Percentiles rank a stretch among this genome's conserved stretches.
These are phyloP conservation scores for Blechomonas ayalai DNA, from an alignment of 208 protist genomes.

Conservation along the genomic window DNA sequence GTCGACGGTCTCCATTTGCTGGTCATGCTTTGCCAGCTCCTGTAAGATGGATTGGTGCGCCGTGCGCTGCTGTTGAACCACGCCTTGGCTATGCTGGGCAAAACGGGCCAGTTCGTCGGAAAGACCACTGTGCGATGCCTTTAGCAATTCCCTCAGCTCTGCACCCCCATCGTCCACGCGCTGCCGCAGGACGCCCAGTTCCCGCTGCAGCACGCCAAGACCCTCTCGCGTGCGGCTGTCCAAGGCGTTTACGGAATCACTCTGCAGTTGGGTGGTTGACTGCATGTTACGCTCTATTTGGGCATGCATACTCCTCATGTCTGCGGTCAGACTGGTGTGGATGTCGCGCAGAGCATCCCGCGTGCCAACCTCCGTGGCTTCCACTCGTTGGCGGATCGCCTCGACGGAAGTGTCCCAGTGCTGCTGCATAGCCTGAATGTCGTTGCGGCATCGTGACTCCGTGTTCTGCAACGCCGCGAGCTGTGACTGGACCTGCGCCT, in stretches of 20 bases:
- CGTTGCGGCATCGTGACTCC: constrained; percentile 34
- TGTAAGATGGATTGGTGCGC: constrained; percentile 60
- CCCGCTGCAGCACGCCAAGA: constrained; percentile 31
- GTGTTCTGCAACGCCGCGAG: constrained; percentile 31
- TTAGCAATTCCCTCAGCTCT: constrained; percentile 23
- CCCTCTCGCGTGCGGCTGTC: constrained; percentile 49
- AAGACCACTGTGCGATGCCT: constrained; percentile 37
- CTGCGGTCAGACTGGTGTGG: constrained; percentile 32
- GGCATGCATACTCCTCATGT: constrained; percentile 24
- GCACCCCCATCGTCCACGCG: constrained; percentile 29
- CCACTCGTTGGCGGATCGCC: constrained; percentile 32
- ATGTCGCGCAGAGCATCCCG: constrained; percentile 50
- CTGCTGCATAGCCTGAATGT: constrained; percentile 49
- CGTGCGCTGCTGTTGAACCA: constrained; percentile 35
- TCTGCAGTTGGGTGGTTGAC: constrained; percentile 16
- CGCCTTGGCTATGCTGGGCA: constrained; percentile 48
- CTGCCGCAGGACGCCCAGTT: constrained; percentile 26
- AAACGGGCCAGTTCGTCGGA: constrained; percentile 46
- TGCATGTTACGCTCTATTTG: constrained; percentile 27
- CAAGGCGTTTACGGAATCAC: constrained; percentile 32
- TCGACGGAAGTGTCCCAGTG: constrained; percentile 28
- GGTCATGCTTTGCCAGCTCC: constrained; percentile 65
- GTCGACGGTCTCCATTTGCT: constrained; percentile 63
- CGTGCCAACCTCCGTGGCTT: constrained; percentile 37
- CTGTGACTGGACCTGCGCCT: constrained; percentile 38